Evolutionary conservation across 257 asterid genomes (phyloP).

Genomic region (Knoxia roxburghii): DNA sequence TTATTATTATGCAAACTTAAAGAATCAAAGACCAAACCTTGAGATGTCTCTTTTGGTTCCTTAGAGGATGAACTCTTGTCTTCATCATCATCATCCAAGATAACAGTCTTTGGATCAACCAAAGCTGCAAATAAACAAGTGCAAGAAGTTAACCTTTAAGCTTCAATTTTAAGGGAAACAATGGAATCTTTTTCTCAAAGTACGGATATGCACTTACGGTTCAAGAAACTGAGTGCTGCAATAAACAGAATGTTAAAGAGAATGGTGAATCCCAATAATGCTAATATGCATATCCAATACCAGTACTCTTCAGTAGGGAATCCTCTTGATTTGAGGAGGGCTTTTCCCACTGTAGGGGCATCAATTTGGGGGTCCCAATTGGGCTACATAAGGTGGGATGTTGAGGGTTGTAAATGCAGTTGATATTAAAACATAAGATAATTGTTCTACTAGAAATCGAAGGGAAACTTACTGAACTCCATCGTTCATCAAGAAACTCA

Average conservation of each 20-base stretch:
- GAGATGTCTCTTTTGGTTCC: not conserved
- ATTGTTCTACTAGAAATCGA: not conserved
- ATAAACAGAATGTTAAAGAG: slow-evolving; percentile 39
- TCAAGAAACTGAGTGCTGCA: slow-evolving; percentile 43
- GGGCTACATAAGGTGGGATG: slow-evolving; percentile 31
- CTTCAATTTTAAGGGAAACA: not conserved
- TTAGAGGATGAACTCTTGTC: slow-evolving; percentile 13
- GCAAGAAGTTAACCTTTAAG: slow-evolving; percentile 5
- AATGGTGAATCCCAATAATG: slow-evolving; percentile 43
- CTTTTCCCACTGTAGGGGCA: slow-evolving; percentile 48
- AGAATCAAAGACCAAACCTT: slow-evolving; percentile 17
- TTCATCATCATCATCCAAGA: slow-evolving; percentile 24
- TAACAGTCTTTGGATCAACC: slow-evolving; percentile 24
- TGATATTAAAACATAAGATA: not conserved
- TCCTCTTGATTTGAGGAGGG: slow-evolving; percentile 44
- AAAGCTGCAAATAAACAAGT: slow-evolving; percentile 28
- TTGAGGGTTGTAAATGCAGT: slow-evolving; percentile 3
- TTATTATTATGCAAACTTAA: not conserved
- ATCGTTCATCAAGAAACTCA: slow-evolving; percentile 49
- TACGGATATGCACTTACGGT: slow-evolving; percentile 29
- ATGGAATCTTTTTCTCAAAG: not conserved
- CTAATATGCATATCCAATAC: slow-evolving; percentile 46
- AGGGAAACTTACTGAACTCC: slow-evolving; percentile 39
- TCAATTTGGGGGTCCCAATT: slow-evolving; percentile 36
- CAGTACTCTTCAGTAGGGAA: slow-evolving; percentile 36